Percentiles rank a stretch among this genome's conserved stretches.
Evolutionary conservation across 2,329 filamentous ascomycete species (phyloP).

Genomic region (Ophiosphaerella herpotricha): DNA sequence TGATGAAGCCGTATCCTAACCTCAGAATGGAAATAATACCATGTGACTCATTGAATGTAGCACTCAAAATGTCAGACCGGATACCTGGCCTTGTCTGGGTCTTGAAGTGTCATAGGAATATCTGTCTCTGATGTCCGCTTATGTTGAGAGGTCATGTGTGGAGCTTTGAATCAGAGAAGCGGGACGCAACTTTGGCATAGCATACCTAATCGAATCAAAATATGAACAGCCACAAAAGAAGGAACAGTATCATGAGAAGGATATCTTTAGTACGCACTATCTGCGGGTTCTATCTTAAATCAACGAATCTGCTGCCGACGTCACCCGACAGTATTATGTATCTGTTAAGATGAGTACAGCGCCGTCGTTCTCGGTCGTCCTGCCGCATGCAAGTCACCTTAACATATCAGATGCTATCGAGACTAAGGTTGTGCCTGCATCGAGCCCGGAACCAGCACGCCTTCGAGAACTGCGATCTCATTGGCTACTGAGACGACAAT

Average conservation of each 20-base stretch:
- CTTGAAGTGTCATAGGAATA: too few species aligned
- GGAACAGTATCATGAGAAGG: too few species aligned
- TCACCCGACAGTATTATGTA: slow-evolving; percentile 11
- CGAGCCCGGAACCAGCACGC: slow-evolving; percentile 31
- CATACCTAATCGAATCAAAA: too few species aligned
- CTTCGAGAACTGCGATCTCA: slow-evolving; percentile 20
- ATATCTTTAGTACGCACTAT: background rate
- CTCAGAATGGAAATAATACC: too few species aligned
- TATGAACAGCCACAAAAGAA: too few species aligned
- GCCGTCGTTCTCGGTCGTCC: slow-evolving; percentile 9
- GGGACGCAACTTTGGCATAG: background rate
- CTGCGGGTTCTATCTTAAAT: background rate
- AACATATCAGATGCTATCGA: slow-evolving; percentile 10
- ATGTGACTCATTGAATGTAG: too few species aligned
- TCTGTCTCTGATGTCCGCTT: background rate
- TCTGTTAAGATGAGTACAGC: slow-evolving; percentile 1
- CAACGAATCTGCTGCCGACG: slow-evolving; percentile 15
- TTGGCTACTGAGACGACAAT: slow-evolving; percentile 30
- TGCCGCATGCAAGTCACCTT: slow-evolving; percentile 14
- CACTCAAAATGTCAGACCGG: too few species aligned
- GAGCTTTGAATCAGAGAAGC: background rate
- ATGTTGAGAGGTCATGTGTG: background rate
- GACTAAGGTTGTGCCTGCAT: slow-evolving; percentile 29
- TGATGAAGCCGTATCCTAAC: too few species aligned
- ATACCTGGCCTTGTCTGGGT: too few species aligned